Base-by-base conservation (phyloP, 768 basidiomycete genomes). In the Amanita molliuscula region DNA sequence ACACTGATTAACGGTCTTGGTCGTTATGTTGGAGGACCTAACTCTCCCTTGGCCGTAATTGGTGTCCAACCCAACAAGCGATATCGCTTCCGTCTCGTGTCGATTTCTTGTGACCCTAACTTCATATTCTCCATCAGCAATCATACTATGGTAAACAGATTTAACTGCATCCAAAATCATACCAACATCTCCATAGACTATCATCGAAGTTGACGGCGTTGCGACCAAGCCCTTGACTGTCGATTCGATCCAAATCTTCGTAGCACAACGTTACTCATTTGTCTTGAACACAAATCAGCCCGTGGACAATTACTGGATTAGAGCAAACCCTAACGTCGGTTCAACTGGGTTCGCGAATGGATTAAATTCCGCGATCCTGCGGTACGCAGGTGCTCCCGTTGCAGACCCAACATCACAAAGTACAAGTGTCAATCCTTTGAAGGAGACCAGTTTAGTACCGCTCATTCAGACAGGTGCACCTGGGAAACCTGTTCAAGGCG, bases 81-180 rank as follows among this genome's bases (percentile, higher is more conserved):
- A 4, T 81, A 81, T 54, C 72, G 81, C 13, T 75, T 82, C 62
- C 72, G 80, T 3, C 33, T 83, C 1, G 53, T 82, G 26, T 64
- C 68, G 8, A 67, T 73, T 8, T 74, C 78, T 18, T 82, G 81
- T 56, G 67, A 72, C 45, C 67, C 73, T 1, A 61, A 65, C 52
- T 74, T 61, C 49, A 31, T 49, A 0, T 76, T 78, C 55, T 72
- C 74, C 4, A 72, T 75, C 28, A 68, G 71, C 47, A 62, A 63
- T 1, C 76, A 77, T 48, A 57, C 44, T 4, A 48, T 68, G 55
- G 58, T 59, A 56, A 11, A 60, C 59, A 57, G 10, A 41, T 5
- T 11, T 7, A 23, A 18, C 5, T 2, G 40, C 10, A 41, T 4
- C 40, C 5, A 5, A 15, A 15, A 10, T n/a, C n/a, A 16, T 25